Evolutionary conservation across 306 rosid genomes (phyloP), one percentile per base, ranked within the genome.

Genomic region (Acacia crassicarpa): DNA sequence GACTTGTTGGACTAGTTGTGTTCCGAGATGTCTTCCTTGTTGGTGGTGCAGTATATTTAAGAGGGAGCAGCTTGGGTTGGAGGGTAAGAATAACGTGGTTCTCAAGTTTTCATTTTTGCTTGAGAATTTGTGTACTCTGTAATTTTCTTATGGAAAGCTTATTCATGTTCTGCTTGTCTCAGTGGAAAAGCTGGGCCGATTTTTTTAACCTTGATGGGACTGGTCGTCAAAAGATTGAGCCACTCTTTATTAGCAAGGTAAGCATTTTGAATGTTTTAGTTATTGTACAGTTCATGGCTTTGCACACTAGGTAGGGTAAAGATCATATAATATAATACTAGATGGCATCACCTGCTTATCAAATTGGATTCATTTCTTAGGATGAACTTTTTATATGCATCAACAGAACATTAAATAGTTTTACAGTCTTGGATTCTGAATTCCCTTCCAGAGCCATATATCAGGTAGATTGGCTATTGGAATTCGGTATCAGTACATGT

Each of bases 191-290:
- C 74, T 88, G 95, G 95, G 84, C 5, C 74, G 97, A 92, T 81
- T 93, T 93, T 76, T 80, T 91, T 84, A 95, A 93, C 84, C 89
- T 95, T 51, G 97, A 91, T 67, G 96, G 91, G 43, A 88, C 86
- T 41, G 10, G 48, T 71, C 94, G 96, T 30, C 91, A 85, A 83
- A 95, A 93, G 85, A 94, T 95, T 12, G 92, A 95, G 85, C 98
- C 99, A 27, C 95, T 93, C 81, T 89, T 88, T 86, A 83, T 93
- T 63, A 95, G 99, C 89, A 95, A 95, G 98, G 99, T 95, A 80
- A 85, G 78, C 46, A 38, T 75, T 30, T 59, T 63, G 72, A 79
- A 25, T 41, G 27, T 27, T 62, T 15, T 11, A 46, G 62, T 73
- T 63, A 27, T 75, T 40, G 6, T 30, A n/a, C 46, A 25, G 78